Conservation (phyloP, 148 eudicot genomes). For the Pouteria glomerata region DNA sequence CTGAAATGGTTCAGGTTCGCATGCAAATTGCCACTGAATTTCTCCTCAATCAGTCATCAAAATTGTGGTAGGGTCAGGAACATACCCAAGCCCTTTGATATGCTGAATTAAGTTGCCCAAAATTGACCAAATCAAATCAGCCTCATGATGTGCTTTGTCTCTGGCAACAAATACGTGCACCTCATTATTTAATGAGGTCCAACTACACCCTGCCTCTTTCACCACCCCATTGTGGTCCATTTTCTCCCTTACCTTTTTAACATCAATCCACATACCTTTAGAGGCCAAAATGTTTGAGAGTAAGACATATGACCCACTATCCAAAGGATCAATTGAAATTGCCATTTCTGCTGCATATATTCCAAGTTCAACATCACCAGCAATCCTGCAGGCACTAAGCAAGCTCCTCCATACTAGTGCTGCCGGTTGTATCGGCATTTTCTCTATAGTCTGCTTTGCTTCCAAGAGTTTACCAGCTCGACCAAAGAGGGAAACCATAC, state of each 20-base stretch:
- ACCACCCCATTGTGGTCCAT: slow-evolving; percentile 53
- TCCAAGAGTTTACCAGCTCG: slow-evolving; percentile 59
- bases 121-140: slow-evolving; percentile 32
- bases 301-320: slow-evolving; percentile 60
- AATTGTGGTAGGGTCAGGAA: slow-evolving; percentile 13
- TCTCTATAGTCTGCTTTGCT: slow-evolving; percentile 53
- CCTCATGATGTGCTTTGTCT: slow-evolving; percentile 35
- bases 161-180: slow-evolving; percentile 47
- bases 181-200: slow-evolving; percentile 50
- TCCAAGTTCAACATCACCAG: slow-evolving; percentile 41
- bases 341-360: slow-evolving; percentile 65
- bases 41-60: slow-evolving; percentile 15
- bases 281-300: slow-evolving; percentile 64
- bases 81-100: slow-evolving; percentile 30
- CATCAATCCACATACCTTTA: slow-evolving; percentile 57
- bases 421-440: slow-evolving; percentile 56
- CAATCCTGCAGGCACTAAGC: slow-evolving; percentile 50
- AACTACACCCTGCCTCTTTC: slow-evolving; percentile 66
- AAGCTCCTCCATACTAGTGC: slow-evolving; percentile 67
- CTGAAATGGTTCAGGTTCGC: not conserved
- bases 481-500: slow-evolving; percentile 63
- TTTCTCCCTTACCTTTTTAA: slow-evolving; percentile 44
- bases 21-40: not conserved
- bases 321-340: slow-evolving; percentile 42
- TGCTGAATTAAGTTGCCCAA: slow-evolving; percentile 33